Evolutionary conservation across 73 alveolate genomes (phyloP), one percentile per base, ranked within the genome.

Genomic region (Symbiodinium pilosum): DNA sequence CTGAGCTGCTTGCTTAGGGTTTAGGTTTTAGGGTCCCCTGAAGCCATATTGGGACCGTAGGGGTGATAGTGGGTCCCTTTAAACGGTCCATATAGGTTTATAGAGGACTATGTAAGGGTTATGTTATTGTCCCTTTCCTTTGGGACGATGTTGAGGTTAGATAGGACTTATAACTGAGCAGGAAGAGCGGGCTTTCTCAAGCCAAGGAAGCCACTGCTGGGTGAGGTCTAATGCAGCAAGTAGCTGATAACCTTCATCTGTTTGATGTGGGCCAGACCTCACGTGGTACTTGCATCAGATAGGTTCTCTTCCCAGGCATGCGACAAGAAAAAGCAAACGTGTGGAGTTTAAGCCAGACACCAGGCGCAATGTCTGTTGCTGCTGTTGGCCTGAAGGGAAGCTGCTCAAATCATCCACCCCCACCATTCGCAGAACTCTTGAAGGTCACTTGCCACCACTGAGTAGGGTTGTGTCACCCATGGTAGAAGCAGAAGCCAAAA

Each of bases 361-460:
- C 81, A 64, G 3, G 81, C 81, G 81, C 81, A 64, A 64, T 64
- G 81, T 64, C 81, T 34, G 39, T 64, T 30, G 81, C 81, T 64
- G 81, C 81, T 64, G 81, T 64, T 38, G 81, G 81, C 81, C 81
- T 64, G 39, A 20, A 3, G 81, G 81, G 81, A 16, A 51, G 68
- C 30, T 16, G 32, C n/a, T n/a, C 4, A 16, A 16, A 16, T 30
- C 34, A 26, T 54, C 73, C 26, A 8, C 4, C 64, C 64, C 8
- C 8, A 47, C 28, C 73, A 54, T 54, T 54, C 34, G 73, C 28
- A 54, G 71, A 54, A 30, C 71, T n/a, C n/a, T n/a, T n/a, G n/a
- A n/a, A n/a, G n/a, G n/a, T n/a, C n/a, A n/a, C n/a, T n/a, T n/a
- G n/a, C n/a, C n/a, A 54, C 64, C 16, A 47, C 64, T 47, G 34